phyloP scores from a whole-genome alignment of 768 basidiomycete species.

The Termitomyces sp. region DNA sequence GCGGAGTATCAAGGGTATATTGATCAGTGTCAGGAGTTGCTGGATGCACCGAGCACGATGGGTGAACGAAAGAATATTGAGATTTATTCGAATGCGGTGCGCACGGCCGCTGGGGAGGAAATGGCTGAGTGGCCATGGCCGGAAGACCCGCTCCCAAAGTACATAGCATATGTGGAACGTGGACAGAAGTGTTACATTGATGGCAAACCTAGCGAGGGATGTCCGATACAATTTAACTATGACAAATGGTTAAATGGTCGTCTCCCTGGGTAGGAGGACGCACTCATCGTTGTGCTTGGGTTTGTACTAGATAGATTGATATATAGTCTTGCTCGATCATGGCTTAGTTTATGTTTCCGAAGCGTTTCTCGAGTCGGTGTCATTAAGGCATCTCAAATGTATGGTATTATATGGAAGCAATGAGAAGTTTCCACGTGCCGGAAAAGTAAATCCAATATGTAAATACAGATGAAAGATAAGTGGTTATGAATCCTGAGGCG shows the following conservation, averaged over 20 bases:
- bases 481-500: not conserved
- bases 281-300: not conserved
- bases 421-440: not conserved
- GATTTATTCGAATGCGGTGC: slow-evolving; percentile 47
- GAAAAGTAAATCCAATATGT: not conserved
- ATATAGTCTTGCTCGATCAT: not conserved
- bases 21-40: slow-evolving; percentile 63
- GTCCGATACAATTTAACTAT: slow-evolving; percentile 37
- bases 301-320: not conserved
- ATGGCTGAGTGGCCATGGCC: slow-evolving; percentile 26
- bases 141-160: slow-evolving; percentile 37
- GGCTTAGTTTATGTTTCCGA: not conserved
- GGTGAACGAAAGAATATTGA: slow-evolving; percentile 56
- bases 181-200: slow-evolving; percentile 29
- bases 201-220: slow-evolving; percentile 25
- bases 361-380: not conserved
- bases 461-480: not conserved
- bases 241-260: slow-evolving; percentile 31
- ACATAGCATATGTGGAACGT: slow-evolving; percentile 39
- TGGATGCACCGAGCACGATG: slow-evolving; percentile 47
- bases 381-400: not conserved
- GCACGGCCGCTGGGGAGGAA: slow-evolving; percentile 37
- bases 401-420: no score
- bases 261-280: not conserved
- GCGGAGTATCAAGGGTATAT: slow-evolving; percentile 79